Percentiles rank a stretch among this genome's conserved stretches.
Conservation (phyloP, 306 rosid species). For the Styphnolobium japonicum region DNA sequence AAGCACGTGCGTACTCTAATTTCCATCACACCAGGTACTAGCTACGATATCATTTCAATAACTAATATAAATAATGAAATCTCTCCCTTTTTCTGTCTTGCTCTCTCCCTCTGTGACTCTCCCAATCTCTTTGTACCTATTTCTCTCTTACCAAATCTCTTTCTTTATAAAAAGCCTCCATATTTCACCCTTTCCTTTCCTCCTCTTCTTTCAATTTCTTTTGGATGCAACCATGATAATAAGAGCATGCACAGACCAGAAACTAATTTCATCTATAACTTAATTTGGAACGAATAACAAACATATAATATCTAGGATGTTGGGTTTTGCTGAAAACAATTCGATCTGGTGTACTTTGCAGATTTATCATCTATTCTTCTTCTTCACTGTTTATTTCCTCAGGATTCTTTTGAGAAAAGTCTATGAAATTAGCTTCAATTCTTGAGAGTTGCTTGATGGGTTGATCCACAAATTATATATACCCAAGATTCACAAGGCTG, state of each 20-base stretch:
- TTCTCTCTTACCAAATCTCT: neutral
- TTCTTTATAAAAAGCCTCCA: slow-evolving; percentile 26
- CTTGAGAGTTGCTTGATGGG: slow-evolving; percentile 35
- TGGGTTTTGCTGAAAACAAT: neutral
- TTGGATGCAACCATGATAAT: neutral
- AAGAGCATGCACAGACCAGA: neutral
- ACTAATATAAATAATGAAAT: slow-evolving; percentile 26
- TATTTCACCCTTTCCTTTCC: slow-evolving; percentile 13
- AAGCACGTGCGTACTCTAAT: slow-evolving; percentile 82
- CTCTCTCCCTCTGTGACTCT: neutral
- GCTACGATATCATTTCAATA: slow-evolving; percentile 20
- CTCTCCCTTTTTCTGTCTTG: slow-evolving; percentile 25
- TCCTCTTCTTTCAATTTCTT: slow-evolving; percentile 5
- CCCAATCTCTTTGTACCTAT: neutral
- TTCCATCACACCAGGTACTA: slow-evolving; percentile 71
- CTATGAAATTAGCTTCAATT: slow-evolving; percentile 16
- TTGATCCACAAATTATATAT: slow-evolving; percentile 27
- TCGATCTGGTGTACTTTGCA: neutral
- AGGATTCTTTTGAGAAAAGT: slow-evolving; percentile 21
- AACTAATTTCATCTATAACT: neutral
- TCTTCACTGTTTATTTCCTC: slow-evolving; percentile 8
- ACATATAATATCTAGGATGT: neutral
- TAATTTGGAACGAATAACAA: neutral
- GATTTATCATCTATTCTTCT: neutral
- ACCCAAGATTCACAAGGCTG: slow-evolving; percentile 18